Base-by-base conservation (phyloP, 2,329 filamentous ascomycete genomes). In the Thermothelomyces thermophilus region DNA sequence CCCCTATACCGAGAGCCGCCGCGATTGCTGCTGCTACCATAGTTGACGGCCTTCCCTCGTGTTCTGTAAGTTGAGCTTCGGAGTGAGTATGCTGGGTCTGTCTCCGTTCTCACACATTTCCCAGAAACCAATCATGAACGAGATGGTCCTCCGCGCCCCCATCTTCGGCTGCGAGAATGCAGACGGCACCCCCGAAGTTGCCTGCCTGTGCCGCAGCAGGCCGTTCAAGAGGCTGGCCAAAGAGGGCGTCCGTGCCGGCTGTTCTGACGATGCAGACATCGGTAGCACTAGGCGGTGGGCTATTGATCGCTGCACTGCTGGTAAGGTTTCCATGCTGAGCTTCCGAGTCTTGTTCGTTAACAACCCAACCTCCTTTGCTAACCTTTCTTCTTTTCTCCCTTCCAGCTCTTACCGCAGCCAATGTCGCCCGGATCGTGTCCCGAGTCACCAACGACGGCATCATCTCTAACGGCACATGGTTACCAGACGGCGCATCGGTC, bases 181-280 rank as follows among this genome's bases (percentile, higher is more conserved):
- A 9, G 28, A 42, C 33, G 37, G 31, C 6, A 36, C 24, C 2
- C 37, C n/a, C 19, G n/a, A 48, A 37, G 11, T 41, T 5, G 39
- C 39, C 33, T 48, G 46, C 46, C 24, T 48, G 9, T 48, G 46
- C 22, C 6, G 8, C 14, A 36, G 30, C 46, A 28, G 19, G n/a
- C 9, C 8, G 5, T 48, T 48, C 31, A 48, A 37, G 31, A 9
- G 10, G 10, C n/a, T n/a, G 4, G 39, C 37, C 30, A 36, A 42
- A 30, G 11, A 9, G 7, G 39, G 16, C 11, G 14, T 48, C 31
- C 9, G 1, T 1, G 5, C 19, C 11, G 20, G 4, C 16, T 48
- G 39, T 39, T 16, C n/a, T 13, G 5, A 30, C 19, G 1, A 7
- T 9, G 31, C 39, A 10, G 36, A 42, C 13, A 10, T n/a, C 16